Base-by-base conservation (phyloP, 2,329 filamentous ascomycete species). In the Parascedosporium putredinis region DNA sequence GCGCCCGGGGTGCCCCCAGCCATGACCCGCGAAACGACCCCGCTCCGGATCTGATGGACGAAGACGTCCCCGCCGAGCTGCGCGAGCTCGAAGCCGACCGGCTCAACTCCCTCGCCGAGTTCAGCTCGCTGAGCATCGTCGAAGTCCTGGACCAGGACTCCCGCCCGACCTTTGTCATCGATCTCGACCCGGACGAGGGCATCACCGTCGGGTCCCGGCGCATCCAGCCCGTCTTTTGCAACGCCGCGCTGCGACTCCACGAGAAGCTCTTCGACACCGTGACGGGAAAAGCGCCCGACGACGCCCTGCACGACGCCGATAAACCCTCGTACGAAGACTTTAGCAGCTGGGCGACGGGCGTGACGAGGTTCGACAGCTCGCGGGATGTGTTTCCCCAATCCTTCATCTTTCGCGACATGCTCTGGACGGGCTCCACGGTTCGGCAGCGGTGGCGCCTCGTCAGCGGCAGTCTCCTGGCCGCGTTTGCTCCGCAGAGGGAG, bases 361-460 rank as follows among this genome's bases (percentile, higher is more conserved):
- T 67, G 14, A 72, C 67, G 4, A 61, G 59, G 4, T 68, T 69
- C 50, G 68, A 72, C 44, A 67, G 70, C 47, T 69, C 68, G 2
- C 63, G 64, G 52, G 70, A 73, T 49, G 62, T 72, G 3, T 72
- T 68, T 38, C 70, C 70, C 0, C 60, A 69, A 0, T 68, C 66
- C 6, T 64, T 69, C 42, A 45, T 67, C 4, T 67, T 59, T 50
- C 54, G 54, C 6, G 57, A 60, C 44, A 52, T 67, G 48, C 57
- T 67, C 5, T 67, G 60, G 68, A 70, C 62, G 5, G 67, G 57
- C 5, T 67, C 59, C 5, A 70, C 63, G n/a, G 61, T 63, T 24
- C 59, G 56, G 1, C 67, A 64, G 53, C 62, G 60, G 45, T 71
- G 60, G 68, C 61, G 67, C 50, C 55, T 69, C 4, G 59, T 71